Conservation (phyloP, 331 rosid genomes). For the Malus hybrid region DNA sequence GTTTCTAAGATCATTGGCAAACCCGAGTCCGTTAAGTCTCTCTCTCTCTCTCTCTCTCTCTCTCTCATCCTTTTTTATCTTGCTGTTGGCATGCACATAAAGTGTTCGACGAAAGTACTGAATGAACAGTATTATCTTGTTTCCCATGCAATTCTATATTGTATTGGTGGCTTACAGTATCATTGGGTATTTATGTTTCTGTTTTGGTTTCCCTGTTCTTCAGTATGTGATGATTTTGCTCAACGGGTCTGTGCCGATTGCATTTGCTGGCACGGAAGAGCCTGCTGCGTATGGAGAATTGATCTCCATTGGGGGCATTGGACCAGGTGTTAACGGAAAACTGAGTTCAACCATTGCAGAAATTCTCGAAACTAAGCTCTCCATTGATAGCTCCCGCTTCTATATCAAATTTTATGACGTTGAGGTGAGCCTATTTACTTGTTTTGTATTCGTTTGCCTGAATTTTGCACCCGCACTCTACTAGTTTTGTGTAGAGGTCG, state of each 20-base stretch:
- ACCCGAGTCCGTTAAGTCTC: conserved; percentile 71
- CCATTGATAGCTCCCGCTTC: conserved; percentile 76
- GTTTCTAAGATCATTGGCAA: conserved; percentile 82
- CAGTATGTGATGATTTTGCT: conserved; percentile 93
- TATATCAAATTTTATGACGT: conserved; percentile 80
- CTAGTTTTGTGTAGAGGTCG: not conserved
- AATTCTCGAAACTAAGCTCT: conserved; percentile 77
- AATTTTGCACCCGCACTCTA: not conserved
- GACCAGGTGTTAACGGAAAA: conserved; percentile 69
- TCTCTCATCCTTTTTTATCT: not conserved
- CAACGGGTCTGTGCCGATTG: conserved; percentile 77
- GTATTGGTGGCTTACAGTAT: not conserved
- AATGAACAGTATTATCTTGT: not conserved
- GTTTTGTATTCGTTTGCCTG: not conserved
- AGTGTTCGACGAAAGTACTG: conserved; percentile 49
- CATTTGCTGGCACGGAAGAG: conserved; percentile 79
- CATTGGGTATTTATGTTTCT: not conserved
- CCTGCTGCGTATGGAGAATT: conserved; percentile 92
- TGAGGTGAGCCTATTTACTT: conserved; percentile 35
- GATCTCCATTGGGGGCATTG: conserved; percentile 84
- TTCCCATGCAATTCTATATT: not conserved
- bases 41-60: not conserved
- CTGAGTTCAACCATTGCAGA: conserved; percentile 87
- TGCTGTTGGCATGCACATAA: conserved; percentile 18
- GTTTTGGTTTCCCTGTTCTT: conserved; percentile 1